Conservation (phyloP, 805 yeast species). For the Myxozyma geophila region DNA sequence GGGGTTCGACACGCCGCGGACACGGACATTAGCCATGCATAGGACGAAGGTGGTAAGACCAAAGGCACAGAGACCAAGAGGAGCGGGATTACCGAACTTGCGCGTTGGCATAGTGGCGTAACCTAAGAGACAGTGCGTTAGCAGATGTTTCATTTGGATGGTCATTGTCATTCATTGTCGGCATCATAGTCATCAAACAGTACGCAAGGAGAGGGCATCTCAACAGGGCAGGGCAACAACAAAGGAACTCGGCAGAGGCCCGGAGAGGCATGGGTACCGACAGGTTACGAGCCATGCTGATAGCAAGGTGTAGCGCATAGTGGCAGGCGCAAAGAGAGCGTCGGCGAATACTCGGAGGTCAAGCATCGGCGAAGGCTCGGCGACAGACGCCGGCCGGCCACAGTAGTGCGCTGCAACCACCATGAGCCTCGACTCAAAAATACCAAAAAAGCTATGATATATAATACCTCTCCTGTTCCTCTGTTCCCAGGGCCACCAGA, state of each 20-base stretch:
- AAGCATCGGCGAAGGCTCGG: neutral
- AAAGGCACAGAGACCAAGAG: slow-evolving; percentile 64
- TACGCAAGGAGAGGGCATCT: neutral
- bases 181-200: neutral
- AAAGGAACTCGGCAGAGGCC: neutral
- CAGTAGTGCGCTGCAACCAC: too few relatives aligned
- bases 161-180: neutral
- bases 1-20: slow-evolving; percentile 57
- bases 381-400: neutral
- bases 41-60: slow-evolving; percentile 66
- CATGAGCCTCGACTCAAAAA: too few relatives aligned
- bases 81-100: slow-evolving; percentile 68
- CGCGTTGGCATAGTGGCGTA: slow-evolving; percentile 52
- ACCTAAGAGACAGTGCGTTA: slow-evolving; percentile 7
- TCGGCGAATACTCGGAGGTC: slow-evolving; percentile 3
- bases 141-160: neutral
- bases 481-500: too few relatives aligned
- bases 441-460: too few relatives aligned
- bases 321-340: neutral
- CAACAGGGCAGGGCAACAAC: neutral
- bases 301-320: neutral
- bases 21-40: slow-evolving; percentile 59
- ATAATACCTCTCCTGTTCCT: too few relatives aligned
- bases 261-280: neutral
- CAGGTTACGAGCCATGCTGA: neutral